Percentiles rank a stretch among this genome's conserved stretches.
phyloP scores from a whole-genome alignment of 129 eudicot genomes.

The Pseudognaphalium luteoalbum region DNA sequence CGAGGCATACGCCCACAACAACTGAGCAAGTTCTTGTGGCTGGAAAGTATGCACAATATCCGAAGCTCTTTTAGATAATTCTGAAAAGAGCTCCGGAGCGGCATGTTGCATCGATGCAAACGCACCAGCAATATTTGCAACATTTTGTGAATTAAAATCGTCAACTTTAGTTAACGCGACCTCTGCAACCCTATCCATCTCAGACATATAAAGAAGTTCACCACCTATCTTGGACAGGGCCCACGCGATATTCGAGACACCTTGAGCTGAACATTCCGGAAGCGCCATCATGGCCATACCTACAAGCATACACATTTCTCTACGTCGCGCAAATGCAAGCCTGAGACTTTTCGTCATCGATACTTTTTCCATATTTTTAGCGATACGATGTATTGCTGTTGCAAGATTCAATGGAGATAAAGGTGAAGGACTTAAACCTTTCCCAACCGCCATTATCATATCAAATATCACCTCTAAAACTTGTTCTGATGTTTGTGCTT shows the following conservation, averaged over 20 bases:
- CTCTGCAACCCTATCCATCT: slow-evolving; percentile 96
- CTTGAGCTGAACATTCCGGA: slow-evolving; percentile 91
- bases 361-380: slow-evolving; percentile 96
- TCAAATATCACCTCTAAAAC: slow-evolving; percentile 71
- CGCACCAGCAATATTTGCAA: slow-evolving; percentile 90
- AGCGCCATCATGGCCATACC: slow-evolving; percentile 89
- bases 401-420: slow-evolving; percentile 86
- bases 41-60: slow-evolving; percentile 62
- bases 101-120: slow-evolving; percentile 96
- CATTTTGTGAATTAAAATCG: slow-evolving; percentile 83
- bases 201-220: slow-evolving; percentile 83
- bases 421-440: slow-evolving; percentile 96
- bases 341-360: slow-evolving; percentile 67
- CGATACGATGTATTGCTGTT: slow-evolving; percentile 87
- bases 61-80: slow-evolving; percentile 57
- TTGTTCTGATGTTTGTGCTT: slow-evolving; percentile 81
- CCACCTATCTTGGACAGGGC: slow-evolving; percentile 97
- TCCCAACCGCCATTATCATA: slow-evolving; percentile 67
- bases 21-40: slow-evolving; percentile 85
- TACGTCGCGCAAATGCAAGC: slow-evolving; percentile 76
- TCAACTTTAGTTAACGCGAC: slow-evolving; percentile 67
- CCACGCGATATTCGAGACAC: slow-evolving; percentile 94
- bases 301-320: slow-evolving; percentile 93
- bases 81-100: slow-evolving; percentile 73
- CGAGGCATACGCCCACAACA: slow-evolving; percentile 94